These are phyloP conservation scores for Trypanosoma avium DNA, from an alignment of 208 protist genomes.

Conservation along the genomic window DNA sequence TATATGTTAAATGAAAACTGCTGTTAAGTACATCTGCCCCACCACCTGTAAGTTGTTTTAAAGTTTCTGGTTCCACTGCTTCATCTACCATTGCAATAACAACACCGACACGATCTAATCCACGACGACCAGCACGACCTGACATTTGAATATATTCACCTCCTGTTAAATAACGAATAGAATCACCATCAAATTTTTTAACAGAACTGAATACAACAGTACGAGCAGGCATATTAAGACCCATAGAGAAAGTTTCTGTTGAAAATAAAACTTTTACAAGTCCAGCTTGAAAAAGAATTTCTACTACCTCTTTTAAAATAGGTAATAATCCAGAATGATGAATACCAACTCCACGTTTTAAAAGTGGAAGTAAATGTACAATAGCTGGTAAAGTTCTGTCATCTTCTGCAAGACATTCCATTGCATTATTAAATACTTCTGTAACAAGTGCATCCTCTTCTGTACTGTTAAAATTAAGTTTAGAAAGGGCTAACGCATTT, in stretches of 20 bases:
- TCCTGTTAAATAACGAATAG: conserved; percentile 92
- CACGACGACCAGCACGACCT: conserved; percentile 99
- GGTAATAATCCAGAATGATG: conserved; percentile 99
- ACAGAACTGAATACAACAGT: conserved; percentile 99
- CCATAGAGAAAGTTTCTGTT: conserved; percentile 99
- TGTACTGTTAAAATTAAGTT: conserved; percentile 95
- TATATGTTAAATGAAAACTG: conserved; percentile 99
- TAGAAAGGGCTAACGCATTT: conserved; percentile 92
- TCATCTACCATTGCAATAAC: conserved; percentile 99
- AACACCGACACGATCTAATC: conserved; percentile 98
- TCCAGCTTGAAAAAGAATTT: conserved; percentile 99
- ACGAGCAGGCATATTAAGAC: conserved; percentile 99
- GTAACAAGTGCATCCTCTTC: conserved; percentile 94
- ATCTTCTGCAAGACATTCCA: conserved; percentile 94
- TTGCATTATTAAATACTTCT: conserved; percentile 95
- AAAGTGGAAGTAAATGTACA: conserved; percentile 94
- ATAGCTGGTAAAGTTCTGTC: conserved; percentile 93
- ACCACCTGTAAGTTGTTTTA: conserved; percentile 94
- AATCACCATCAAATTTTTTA: conserved; percentile 99
- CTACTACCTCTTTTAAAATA: conserved; percentile 99
- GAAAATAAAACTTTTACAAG: conserved; percentile 99
- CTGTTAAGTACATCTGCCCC: conserved; percentile 93
- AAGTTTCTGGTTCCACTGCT: conserved; percentile 93
- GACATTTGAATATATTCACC: conserved; percentile 99
- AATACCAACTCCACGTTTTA: conserved; percentile 98